Conservation (phyloP, 768 basidiomycete genomes). For the Mycena crocata region DNA sequence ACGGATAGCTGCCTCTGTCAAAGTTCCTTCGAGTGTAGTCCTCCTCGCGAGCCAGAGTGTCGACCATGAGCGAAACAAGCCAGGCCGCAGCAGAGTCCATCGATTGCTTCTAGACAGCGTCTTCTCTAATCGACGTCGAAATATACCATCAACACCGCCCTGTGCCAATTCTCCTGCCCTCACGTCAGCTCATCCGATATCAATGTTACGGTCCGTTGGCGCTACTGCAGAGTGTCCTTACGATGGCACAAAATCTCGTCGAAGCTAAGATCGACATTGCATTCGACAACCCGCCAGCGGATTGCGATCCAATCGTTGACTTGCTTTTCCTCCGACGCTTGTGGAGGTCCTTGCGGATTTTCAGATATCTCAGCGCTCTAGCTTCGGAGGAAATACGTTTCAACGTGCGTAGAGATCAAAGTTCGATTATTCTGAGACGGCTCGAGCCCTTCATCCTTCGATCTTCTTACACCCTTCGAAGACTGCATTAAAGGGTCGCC, state of each 20-base stretch:
- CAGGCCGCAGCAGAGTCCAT: neutral
- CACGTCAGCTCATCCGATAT: constrained; percentile 2
- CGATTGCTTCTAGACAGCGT: constrained; percentile 1
- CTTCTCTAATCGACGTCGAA: neutral
- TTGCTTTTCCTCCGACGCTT: neutral
- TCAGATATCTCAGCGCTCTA: neutral
- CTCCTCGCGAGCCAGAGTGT: too few relatives aligned
- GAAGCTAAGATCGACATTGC: neutral
- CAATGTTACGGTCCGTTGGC: neutral
- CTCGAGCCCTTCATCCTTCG: neutral
- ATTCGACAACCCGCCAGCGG: neutral
- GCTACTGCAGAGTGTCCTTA: neutral
- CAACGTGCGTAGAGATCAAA: neutral
- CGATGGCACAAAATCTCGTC: neutral
- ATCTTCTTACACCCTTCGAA: neutral
- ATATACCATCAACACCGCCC: neutral
- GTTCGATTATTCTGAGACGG: neutral
- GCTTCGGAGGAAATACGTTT: neutral
- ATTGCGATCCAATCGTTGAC: neutral
- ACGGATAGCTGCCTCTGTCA: too few relatives aligned
- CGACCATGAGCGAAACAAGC: too few relatives aligned
- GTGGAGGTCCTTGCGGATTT: neutral
- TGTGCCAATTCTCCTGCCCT: neutral
- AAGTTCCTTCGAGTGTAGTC: too few relatives aligned
- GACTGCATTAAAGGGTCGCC: neutral